Evolutionary conservation across 2,329 filamentous ascomycete genomes (phyloP), one percentile per base, ranked within the genome.

Genomic region (Beauveria sp.): DNA sequence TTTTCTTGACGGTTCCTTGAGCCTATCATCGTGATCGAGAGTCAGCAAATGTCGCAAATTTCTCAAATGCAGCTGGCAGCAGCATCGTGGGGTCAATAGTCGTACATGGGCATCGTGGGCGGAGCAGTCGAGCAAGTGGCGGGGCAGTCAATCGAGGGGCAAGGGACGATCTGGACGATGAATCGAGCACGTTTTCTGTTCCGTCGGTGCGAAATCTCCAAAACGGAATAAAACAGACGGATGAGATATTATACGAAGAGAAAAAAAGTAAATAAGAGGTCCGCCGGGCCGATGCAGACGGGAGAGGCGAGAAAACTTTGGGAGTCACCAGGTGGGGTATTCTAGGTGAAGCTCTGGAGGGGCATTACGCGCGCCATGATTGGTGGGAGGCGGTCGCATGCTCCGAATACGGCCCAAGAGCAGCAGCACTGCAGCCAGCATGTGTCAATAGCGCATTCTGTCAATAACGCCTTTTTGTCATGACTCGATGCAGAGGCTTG

Each of bases 1-100:
- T 75, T 92, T 92, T 68, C 80, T 87, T 67, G 83, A 91, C 46
- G 89, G 88, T 68, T 91, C 86, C 69, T 88, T 84, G 73, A 92
- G 87, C 87, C 84, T 62, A 40, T 37, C 9, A 40, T n/a, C 5
- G 44, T 26, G 20, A 3, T 18, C 5, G 24, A 40, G 18, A 28
- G 37, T 52, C 26, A 57, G 55, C 55, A 12, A 14, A 26, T 14
- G 5, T 34, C n/a, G 16, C 30, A 4, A 34, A 16, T 12, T 22
- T 16, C n/a, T 47, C 54, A 55, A 46, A 46, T 5, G 54, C 54
- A 37, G 12, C 6, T 37, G 34, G 37, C 28, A n/a, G 22, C 51
- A 54, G 37, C 22, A 43, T 54, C 51, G 37, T 43, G 54, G 30
- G 44, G 28, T 48, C 28, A 37, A 43, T 9, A 18, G 7, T 43